Evolutionary conservation across 2,329 filamentous ascomycete species (phyloP).

Genomic region (Hymenoscyphus scutula): DNA sequence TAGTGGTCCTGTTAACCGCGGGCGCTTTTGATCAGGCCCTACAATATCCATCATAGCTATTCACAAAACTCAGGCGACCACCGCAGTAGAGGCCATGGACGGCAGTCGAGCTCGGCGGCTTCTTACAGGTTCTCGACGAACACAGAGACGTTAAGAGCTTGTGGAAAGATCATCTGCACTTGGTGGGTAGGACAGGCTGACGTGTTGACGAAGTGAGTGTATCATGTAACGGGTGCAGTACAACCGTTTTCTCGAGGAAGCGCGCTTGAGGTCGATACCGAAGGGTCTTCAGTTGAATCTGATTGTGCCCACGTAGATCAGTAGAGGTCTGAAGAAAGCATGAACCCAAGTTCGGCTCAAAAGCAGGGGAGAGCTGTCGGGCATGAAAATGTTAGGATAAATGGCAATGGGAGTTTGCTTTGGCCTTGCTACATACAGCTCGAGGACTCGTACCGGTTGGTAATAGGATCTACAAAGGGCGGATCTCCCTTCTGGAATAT

Average conservation of each 20-base stretch:
- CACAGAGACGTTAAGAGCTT: conserved; percentile 29
- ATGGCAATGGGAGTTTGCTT: neutral
- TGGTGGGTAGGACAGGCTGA: conserved; percentile 31
- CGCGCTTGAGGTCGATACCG: conserved; percentile 13
- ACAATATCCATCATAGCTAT: conserved; percentile 54
- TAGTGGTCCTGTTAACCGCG: conserved; percentile 50
- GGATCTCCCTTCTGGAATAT: conserved; percentile 16
- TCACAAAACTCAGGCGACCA: conserved; percentile 39
- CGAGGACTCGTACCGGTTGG: neutral
- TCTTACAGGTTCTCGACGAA: conserved; percentile 35
- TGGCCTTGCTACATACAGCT: neutral
- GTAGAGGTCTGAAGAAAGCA: neutral
- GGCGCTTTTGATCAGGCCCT: conserved; percentile 58
- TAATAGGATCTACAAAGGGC: conserved; percentile 10
- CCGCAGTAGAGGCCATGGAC: conserved; percentile 40
- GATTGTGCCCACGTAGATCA: conserved; percentile 5
- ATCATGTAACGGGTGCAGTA: conserved; percentile 26
- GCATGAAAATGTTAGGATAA: neutral
- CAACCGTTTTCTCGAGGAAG: conserved; percentile 14
- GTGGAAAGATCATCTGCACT: conserved; percentile 32
- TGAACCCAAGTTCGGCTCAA: neutral
- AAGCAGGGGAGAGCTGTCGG: neutral
- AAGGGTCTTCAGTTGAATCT: neutral
- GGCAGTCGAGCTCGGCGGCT: conserved; percentile 35
- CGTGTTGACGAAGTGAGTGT: conserved; percentile 30